Conservation (phyloP, 352 stramenopile species). For the Blastocystis sp. region DNA sequence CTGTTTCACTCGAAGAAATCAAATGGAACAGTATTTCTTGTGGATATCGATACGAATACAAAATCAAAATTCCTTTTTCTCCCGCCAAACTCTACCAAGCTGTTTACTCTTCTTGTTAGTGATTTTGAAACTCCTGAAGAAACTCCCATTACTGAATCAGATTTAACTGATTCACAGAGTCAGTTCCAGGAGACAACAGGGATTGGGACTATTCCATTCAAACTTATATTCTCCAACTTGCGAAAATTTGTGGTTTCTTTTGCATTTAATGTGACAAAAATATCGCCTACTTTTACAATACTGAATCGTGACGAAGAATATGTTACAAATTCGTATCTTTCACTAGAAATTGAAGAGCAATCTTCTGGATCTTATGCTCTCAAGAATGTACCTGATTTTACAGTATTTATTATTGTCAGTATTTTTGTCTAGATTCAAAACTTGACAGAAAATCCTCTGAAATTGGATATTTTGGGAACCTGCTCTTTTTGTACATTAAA, state of each 20-base stretch:
- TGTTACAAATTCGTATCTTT: neutral
- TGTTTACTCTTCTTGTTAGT: neutral
- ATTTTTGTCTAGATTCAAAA: neutral
- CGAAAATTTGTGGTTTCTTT: neutral
- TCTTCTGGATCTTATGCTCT: neutral
- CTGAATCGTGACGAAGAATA: neutral
- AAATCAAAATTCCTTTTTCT: neutral
- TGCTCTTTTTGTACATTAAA: neutral
- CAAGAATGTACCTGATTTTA: neutral
- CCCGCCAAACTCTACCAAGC: neutral
- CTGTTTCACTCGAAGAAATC: slow-evolving; percentile 14
- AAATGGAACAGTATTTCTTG: neutral
- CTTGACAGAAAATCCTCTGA: neutral
- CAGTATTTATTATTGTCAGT: neutral
- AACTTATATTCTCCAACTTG: slow-evolving; percentile 30
- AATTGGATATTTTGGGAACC: neutral
- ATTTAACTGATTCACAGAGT: neutral
- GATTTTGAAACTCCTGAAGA: neutral
- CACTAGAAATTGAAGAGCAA: neutral
- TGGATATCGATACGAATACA: slow-evolving; percentile 5
- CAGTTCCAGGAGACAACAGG: neutral
- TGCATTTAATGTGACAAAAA: neutral
- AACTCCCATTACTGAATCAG: neutral
- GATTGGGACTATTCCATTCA: neutral
- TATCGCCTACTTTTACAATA: neutral